Conservation (phyloP, 805 yeast species). For the Nakazawaea holstii region DNA sequence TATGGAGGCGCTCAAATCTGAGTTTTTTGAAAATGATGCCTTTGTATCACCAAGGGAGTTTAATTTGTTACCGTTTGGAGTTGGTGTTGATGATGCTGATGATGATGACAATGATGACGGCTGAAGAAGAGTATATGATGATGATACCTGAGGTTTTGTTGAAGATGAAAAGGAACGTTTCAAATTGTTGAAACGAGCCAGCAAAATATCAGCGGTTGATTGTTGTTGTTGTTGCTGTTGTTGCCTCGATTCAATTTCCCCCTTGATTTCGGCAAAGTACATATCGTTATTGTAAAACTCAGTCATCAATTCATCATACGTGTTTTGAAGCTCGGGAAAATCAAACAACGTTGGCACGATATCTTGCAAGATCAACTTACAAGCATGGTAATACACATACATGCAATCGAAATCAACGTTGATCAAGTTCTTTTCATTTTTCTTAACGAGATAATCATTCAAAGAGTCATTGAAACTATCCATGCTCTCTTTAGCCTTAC, state of each 20-base stretch:
- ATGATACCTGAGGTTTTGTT: neutral
- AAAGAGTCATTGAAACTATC: conserved; percentile 7
- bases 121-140: neutral
- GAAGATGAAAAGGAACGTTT: conserved; percentile 8
- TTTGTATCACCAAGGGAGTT: neutral
- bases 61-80: neutral
- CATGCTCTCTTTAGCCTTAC: conserved; percentile 3
- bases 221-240: neutral
- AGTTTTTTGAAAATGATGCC: neutral
- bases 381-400: conserved; percentile 6
- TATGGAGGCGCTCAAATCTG: neutral
- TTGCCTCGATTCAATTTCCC: neutral
- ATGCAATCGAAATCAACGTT: conserved; percentile 6
- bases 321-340: neutral
- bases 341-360: neutral
- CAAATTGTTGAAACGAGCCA: conserved; percentile 8
- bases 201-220: neutral
- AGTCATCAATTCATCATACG: neutral
- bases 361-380: neutral
- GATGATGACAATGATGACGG: no score
- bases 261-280: conserved; percentile 9
- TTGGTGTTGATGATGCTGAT: neutral
- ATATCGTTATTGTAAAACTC: conserved; percentile 7
- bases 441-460: conserved; percentile 10
- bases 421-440: conserved; percentile 6